Base-by-base conservation (phyloP, 2,329 filamentous ascomycete genomes). In the Paraconiothyrium brasiliense region DNA sequence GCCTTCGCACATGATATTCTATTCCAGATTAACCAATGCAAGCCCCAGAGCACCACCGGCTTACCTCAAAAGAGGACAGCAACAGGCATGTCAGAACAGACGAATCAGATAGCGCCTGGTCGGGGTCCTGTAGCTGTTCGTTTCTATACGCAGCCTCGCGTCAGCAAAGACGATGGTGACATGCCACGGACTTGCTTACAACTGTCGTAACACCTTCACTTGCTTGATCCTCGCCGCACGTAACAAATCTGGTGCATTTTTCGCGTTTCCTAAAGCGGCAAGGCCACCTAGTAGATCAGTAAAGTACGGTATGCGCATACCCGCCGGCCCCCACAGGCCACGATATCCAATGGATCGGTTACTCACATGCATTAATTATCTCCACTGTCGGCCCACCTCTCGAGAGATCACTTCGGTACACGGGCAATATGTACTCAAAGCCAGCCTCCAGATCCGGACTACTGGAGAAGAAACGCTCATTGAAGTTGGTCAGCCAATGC, bases 401-500 rank as follows among this genome's bases (percentile, higher is more conserved):
- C 13, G 10, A 22, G 4, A 61, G 10, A 52, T 67, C 64, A 20
- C 54, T n/a, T 35, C 60, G 50, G 34, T 57, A 68, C 1, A 70
- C 55, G 8, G 56, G 58, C 7, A 63, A 57, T 9, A 68, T 54
- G 46, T 67, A 68, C 32, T 70, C 66, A 41, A 64, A 61, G 0
- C 63, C 64, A 9, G 54, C 60, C 5, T 57, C 22, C 24, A 44
- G n/a, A n/a, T 7, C 46, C 22, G 51, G 27, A 32, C 37, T 32
- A 32, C 32, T 57, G 0, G 30, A 52, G 34, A 62, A 65, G 51
- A 68, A 62, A 34, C 60, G 66, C 46, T 68, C 62, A 41, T 68
- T 67, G 54, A 62, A 66, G 22, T 68, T 60, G 5, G 51, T 48
- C 51, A 68, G 59, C 56, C 67, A 68, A 48, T 67, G 60, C 44